Conservation (phyloP, 345 rosid species). For the Rhodomyrtus tomentosa region DNA sequence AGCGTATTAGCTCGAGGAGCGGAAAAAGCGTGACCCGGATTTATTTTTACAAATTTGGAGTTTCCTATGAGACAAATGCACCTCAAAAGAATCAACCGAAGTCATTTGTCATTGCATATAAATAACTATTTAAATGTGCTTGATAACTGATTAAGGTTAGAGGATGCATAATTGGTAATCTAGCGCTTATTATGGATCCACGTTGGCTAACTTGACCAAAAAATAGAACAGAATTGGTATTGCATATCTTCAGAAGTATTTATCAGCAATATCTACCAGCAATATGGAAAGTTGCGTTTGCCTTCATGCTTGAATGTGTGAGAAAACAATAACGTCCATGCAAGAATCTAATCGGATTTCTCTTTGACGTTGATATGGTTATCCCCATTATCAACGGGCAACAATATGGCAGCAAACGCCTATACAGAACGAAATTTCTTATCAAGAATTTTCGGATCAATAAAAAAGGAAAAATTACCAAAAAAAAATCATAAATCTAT, state of each 20-base stretch:
- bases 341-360: background rate
- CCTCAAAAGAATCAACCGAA: background rate
- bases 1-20: too few species aligned
- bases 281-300: background rate
- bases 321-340: background rate
- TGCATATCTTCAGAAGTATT: background rate
- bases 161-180: background rate
- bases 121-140: background rate
- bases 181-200: background rate
- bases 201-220: background rate
- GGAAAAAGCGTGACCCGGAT: too few species aligned
- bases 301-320: background rate
- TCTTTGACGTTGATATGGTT: background rate
- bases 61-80: background rate
- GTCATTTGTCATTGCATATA: background rate
- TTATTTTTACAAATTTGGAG: background rate
- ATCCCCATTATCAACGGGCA: background rate
- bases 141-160: background rate
- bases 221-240: background rate
- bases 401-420: background rate
- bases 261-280: background rate
- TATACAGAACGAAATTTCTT: background rate
- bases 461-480: background rate
- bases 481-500: too few species aligned
- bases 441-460: background rate